Conservation (phyloP, 1,284 basidiomycete species). For the Amylostereum chailletii region DNA sequence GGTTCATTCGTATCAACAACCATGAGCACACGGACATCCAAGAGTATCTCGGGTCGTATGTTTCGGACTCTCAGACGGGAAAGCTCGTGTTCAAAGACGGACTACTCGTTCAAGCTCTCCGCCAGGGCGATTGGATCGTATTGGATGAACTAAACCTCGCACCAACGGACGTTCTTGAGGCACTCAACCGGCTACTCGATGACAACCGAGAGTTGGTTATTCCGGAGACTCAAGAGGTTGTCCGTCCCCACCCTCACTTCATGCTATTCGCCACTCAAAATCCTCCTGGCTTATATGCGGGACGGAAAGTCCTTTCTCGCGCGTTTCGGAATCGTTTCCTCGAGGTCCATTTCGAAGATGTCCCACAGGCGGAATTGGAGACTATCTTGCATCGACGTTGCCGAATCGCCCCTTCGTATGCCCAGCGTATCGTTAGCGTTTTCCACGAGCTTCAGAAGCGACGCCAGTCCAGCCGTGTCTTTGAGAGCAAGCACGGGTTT, state of each 20-base stretch:
- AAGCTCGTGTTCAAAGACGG: conserved; percentile 95
- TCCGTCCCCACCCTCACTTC: conserved; percentile 92
- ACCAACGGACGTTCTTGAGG: conserved; percentile 96
- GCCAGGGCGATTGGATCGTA: conserved; percentile 96
- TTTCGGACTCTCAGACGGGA: conserved; percentile 87
- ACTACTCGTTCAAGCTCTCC: conserved; percentile 85
- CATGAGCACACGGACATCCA: conserved; percentile 99
- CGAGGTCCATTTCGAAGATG: conserved; percentile 97
- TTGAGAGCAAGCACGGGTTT: conserved; percentile 96
- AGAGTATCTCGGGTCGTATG: conserved; percentile 96
- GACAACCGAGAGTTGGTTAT: conserved; percentile 97
- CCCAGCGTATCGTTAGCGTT: conserved; percentile 84
- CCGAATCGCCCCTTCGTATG: conserved; percentile 88
- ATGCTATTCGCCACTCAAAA: conserved; percentile 99
- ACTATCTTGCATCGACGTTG: conserved; percentile 87
- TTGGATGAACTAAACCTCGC: conserved; percentile 97
- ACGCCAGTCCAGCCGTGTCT: conserved; percentile 85
- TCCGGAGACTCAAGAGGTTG: conserved; percentile 93
- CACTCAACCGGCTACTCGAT: conserved; percentile 92
- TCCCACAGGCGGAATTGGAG: conserved; percentile 90
- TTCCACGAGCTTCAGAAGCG: conserved; percentile 93
- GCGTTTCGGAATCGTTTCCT: conserved; percentile 99
- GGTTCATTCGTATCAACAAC: conserved; percentile 98
- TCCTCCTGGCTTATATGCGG: conserved; percentile 95
- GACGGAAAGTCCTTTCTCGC: conserved; percentile 90